Evolutionary conservation across 2,329 filamentous ascomycete genomes (phyloP).

Genomic region (Trichoderma atroviride): DNA sequence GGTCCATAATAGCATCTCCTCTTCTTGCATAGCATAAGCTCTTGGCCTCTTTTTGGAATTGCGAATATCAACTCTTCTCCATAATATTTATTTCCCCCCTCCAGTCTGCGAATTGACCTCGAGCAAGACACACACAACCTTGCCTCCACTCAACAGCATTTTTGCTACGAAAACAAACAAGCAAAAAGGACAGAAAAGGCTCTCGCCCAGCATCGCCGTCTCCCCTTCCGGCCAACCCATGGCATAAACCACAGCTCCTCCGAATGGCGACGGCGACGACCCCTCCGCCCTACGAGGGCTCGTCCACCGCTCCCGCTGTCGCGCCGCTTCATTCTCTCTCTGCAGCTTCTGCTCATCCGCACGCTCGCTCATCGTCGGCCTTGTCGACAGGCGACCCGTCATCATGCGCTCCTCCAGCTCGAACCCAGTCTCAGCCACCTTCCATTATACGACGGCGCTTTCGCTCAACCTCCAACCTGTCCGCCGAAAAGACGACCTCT

Average conservation of each 20-base stretch:
- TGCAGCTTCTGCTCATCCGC: neutral
- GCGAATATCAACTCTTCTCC: neutral
- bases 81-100: neutral
- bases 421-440: neutral
- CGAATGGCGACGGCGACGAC: constrained; percentile 29
- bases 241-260: constrained; percentile 28
- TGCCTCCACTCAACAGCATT: neutral
- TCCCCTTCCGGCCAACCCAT: constrained; percentile 25
- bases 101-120: neutral
- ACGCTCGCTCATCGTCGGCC: neutral
- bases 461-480: constrained; percentile 5
- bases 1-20: neutral
- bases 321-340: constrained; percentile 4
- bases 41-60: neutral
- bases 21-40: neutral
- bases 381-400: neutral
- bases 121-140: neutral
- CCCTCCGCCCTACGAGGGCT: constrained; percentile 32
- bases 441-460: neutral
- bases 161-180: neutral
- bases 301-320: constrained; percentile 27
- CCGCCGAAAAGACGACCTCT: neutral
- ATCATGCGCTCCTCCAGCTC: neutral
- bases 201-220: neutral
- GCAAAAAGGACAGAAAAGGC: neutral